Base-by-base conservation (phyloP, 164 flowering plant genomes). In the Berberis thunbergii region DNA sequence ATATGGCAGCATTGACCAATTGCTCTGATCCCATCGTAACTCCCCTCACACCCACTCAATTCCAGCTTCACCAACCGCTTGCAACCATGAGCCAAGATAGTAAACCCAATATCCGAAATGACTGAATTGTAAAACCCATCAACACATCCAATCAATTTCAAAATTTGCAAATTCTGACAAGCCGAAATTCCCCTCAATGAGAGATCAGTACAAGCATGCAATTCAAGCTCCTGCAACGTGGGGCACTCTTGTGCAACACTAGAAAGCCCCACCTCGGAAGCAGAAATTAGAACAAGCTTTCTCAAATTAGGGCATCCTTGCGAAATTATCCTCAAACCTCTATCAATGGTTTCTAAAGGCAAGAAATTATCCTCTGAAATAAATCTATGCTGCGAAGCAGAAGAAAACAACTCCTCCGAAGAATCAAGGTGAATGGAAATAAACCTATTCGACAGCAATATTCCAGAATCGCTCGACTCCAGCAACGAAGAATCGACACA, bases 11-110 rank as follows among this genome's bases (percentile, higher is more conserved):
- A 86, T 67, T 86, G 85, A 0, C 96, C 97, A 60, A 95, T 88
- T 0, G 96, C 98, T 62, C 81, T 85, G 50, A 91, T 84, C 76
- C 99, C 99, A 50, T 83, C 98, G 71, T 88, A 89, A 62, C 97
- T 88, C 61, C 99, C 99, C 70, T 86, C 91, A 67, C 98, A 95
- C 26, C 98, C 94, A 61, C 70, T 66, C 55, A 95, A 68, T 83
- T 91, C 97, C 56, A 95, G 83, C 86, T 86, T 91, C 69, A 89
- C 87, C 68, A 95, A 74, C 55, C 97, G 74, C 72, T 72, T 80
- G 68, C 99, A 89, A 53, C 95, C 98, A 49, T 91, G 94, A 0
- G 97, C 99, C 66, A 95, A 71, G 48, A 91, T 83, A 4, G 96
- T 95, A 69, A 95, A 69, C 55, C 99, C 98, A 52, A 89, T 73